Evolutionary conservation across 2,329 filamentous ascomycete genomes (phyloP).

Genomic region (Paraphaeosphaeria sporulosa): DNA sequence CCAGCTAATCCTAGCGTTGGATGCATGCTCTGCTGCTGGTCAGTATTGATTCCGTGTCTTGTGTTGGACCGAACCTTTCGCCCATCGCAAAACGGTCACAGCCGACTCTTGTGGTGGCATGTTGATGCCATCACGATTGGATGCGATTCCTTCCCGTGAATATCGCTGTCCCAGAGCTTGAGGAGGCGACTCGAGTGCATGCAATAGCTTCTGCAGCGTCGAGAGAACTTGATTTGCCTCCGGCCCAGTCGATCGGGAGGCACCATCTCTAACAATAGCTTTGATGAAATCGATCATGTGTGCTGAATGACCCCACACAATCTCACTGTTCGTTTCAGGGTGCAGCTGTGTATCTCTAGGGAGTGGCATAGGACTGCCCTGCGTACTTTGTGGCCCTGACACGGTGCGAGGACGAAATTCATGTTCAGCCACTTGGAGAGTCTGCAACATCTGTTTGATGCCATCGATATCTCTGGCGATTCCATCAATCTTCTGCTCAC

Average conservation of each 20-base stretch:
- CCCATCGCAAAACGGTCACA: constrained; percentile 42
- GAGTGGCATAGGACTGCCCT: background rate
- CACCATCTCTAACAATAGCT: constrained; percentile 24
- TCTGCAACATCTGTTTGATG: constrained; percentile 37
- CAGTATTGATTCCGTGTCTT: background rate
- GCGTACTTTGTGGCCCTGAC: background rate
- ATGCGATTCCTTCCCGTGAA: background rate
- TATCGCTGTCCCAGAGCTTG: background rate
- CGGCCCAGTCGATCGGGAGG: background rate
- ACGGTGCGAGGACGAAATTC: background rate
- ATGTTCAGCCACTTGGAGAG: background rate
- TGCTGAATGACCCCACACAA: constrained; percentile 44
- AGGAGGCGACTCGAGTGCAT: constrained; percentile 7
- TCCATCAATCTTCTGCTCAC: constrained; percentile 49
- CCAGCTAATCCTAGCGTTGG: constrained; percentile 37
- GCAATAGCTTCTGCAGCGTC: constrained; percentile 15
- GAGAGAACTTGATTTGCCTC: constrained; percentile 15
- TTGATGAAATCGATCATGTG: constrained; percentile 48
- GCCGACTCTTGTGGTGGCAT: constrained; percentile 42
- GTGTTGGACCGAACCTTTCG: constrained; percentile 34
- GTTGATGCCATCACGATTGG: background rate
- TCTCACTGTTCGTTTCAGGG: constrained; percentile 10
- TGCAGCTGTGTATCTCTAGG: background rate
- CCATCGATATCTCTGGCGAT: constrained; percentile 30
- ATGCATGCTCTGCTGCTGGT: constrained; percentile 30